These are phyloP conservation scores for Marasmius sp. DNA, from an alignment of 1,284 basidiomycete species.

Conservation along the genomic window DNA sequence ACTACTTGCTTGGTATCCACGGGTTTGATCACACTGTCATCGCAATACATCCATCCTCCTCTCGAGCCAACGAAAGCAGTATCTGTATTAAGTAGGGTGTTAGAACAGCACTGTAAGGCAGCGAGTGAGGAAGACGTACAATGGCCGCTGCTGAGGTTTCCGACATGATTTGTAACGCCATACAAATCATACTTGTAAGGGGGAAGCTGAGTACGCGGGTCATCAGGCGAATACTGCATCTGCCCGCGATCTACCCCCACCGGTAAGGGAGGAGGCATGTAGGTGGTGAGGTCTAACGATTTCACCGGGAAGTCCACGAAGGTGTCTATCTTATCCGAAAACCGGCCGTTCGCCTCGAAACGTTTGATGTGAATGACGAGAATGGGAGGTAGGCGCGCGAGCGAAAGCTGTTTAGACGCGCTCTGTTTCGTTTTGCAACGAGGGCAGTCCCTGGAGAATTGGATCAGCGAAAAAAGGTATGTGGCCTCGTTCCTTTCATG, in stretches of 20 bases:
- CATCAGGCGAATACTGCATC: slow-evolving; percentile 51
- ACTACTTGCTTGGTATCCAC: slow-evolving; percentile 81
- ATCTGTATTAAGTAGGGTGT: slow-evolving; percentile 44
- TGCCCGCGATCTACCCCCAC: slow-evolving; percentile 54
- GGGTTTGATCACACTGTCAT: slow-evolving; percentile 76
- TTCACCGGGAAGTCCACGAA: slow-evolving; percentile 87
- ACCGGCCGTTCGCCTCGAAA: slow-evolving; percentile 90
- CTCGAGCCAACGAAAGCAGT: slow-evolving; percentile 83
- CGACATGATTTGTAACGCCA: slow-evolving; percentile 90
- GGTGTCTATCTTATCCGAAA: slow-evolving; percentile 94
- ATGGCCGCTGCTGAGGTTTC: slow-evolving; percentile 87
- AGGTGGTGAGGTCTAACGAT: slow-evolving; percentile 85
- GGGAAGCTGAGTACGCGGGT: slow-evolving; percentile 78
- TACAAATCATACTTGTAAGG: slow-evolving; percentile 90
- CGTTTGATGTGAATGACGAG: slow-evolving; percentile 96
- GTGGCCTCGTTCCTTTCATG: neutral
- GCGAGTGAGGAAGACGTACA: slow-evolving; percentile 56
- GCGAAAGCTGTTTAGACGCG: slow-evolving; percentile 81
- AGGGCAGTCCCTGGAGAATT: slow-evolving; percentile 78
- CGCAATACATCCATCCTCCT: slow-evolving; percentile 84
- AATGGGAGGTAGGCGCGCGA: slow-evolving; percentile 93
- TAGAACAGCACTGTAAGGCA: neutral
- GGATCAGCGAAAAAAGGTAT: neutral
- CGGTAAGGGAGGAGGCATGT: slow-evolving; percentile 82
- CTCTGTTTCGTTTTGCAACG: slow-evolving; percentile 85